Evolutionary conservation across 805 yeast species (phyloP).

Genomic region (Candida jianshihensis): DNA sequence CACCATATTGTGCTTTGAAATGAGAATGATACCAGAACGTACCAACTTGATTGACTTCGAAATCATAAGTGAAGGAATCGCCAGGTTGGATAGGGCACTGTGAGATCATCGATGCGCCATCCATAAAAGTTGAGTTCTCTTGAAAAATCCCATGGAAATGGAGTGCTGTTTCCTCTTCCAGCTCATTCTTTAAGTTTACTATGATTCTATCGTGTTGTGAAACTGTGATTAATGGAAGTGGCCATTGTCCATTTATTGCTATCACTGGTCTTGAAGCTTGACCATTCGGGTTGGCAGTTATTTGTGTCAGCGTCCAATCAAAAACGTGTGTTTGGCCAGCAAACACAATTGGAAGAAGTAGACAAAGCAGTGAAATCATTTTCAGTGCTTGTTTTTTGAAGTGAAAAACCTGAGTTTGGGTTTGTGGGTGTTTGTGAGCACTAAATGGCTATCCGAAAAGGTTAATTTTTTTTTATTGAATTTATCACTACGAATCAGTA

Average conservation of each 20-base stretch:
- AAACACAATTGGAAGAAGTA: background rate
- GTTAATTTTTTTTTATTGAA: too few species aligned
- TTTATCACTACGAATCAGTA: too few species aligned
- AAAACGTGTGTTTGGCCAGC: slow-evolving; percentile 19
- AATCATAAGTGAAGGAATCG: slow-evolving; percentile 71
- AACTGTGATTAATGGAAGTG: slow-evolving; percentile 42
- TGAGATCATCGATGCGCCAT: slow-evolving; percentile 82
- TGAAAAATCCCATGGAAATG: slow-evolving; percentile 74
- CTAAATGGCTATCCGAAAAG: too few species aligned
- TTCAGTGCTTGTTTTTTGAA: too few species aligned
- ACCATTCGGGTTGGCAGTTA: slow-evolving; percentile 52
- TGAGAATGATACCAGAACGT: slow-evolving; percentile 98
- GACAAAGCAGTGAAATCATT: too few species aligned
- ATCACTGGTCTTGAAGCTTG: slow-evolving; percentile 41
- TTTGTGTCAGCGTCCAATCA: slow-evolving; percentile 32
- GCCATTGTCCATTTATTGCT: slow-evolving; percentile 50
- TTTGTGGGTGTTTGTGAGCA: too few species aligned
- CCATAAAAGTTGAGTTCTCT: slow-evolving; percentile 68
- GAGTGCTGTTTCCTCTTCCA: slow-evolving; percentile 41
- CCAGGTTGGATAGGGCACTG: slow-evolving; percentile 93
- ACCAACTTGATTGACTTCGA: slow-evolving; percentile 81
- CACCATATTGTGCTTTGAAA: slow-evolving; percentile 83
- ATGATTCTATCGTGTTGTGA: slow-evolving; percentile 35
- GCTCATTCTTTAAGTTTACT: slow-evolving; percentile 32
- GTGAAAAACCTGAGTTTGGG: too few species aligned